Conservation (phyloP, 2,329 filamentous ascomycete species). For the Orbilia brochopaga region DNA sequence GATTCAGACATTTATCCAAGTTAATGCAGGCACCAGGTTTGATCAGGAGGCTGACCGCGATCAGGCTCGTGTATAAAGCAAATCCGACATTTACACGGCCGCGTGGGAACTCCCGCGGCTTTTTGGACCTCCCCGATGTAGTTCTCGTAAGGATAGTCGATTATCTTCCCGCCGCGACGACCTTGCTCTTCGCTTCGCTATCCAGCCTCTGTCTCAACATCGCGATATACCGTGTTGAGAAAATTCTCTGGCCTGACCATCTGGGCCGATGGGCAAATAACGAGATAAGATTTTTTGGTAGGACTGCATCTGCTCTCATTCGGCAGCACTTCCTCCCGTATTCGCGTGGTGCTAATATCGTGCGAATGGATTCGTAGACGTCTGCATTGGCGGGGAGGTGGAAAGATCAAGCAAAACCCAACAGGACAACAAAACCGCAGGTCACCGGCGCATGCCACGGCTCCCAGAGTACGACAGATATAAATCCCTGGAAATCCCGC, state of each 20-base stretch:
- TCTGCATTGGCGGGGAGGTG: neutral
- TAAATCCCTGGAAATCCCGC: neutral
- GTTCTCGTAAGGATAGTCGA: conserved; percentile 16
- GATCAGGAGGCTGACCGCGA: neutral
- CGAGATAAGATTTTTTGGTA: conserved; percentile 24
- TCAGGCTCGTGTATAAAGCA: neutral
- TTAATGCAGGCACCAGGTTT: neutral
- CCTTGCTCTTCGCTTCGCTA: conserved; percentile 14
- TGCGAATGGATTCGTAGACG: neutral
- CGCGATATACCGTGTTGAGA: neutral
- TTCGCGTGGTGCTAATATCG: neutral
- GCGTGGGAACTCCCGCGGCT: neutral
- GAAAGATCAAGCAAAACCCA: neutral
- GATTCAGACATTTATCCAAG: neutral
- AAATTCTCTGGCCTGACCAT: conserved; percentile 23
- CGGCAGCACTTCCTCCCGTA: neutral
- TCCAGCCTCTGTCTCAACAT: conserved; percentile 3
- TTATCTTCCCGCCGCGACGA: conserved; percentile 3
- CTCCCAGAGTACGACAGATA: neutral
- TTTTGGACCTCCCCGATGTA: neutral
- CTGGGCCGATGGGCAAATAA: conserved; percentile 22
- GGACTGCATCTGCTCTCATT: neutral
- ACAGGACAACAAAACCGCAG: neutral
- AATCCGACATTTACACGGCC: neutral
- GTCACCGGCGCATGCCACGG: neutral